Evolutionary conservation across 352 stramenopile genomes (phyloP).

Genomic region (Globisporangium megalacanthum): DNA sequence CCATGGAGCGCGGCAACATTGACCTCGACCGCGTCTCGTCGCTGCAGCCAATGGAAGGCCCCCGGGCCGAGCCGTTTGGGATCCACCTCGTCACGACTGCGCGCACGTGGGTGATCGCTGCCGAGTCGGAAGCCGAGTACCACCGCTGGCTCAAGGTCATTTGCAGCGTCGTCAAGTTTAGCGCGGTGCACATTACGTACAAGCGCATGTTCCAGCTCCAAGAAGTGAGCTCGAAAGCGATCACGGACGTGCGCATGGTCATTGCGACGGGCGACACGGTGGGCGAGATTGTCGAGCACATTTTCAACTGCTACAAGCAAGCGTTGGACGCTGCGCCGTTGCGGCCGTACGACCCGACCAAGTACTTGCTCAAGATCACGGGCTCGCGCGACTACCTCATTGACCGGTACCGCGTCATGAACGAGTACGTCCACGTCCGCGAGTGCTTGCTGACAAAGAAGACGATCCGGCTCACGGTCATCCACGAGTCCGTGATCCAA

Average conservation of each 20-base stretch:
- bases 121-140: slow-evolving; percentile 72
- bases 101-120: slow-evolving; percentile 72
- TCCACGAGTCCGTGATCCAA: slow-evolving; percentile 84
- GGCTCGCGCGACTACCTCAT: slow-evolving; percentile 85
- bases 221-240: slow-evolving; percentile 77
- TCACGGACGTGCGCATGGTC: slow-evolving; percentile 84
- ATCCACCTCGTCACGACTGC: slow-evolving; percentile 75
- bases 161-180: slow-evolving; percentile 77
- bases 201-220: slow-evolving; percentile 81
- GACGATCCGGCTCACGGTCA: slow-evolving; percentile 74
- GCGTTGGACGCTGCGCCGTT: slow-evolving; percentile 68
- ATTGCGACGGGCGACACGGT: slow-evolving; percentile 78
- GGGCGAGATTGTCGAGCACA: slow-evolving; percentile 85
- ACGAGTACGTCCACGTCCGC: slow-evolving; percentile 86
- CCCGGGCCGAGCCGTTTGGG: slow-evolving; percentile 56
- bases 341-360: slow-evolving; percentile 66
- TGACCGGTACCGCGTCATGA: slow-evolving; percentile 73
- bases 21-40: slow-evolving; percentile 78
- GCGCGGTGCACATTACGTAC: slow-evolving; percentile 70
- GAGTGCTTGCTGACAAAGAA: slow-evolving; percentile 86
- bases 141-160: slow-evolving; percentile 76
- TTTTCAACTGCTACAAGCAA: slow-evolving; percentile 87
- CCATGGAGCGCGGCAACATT: slow-evolving; percentile 64
- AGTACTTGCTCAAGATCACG: slow-evolving; percentile 85
- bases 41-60: slow-evolving; percentile 60